Percentiles rank a stretch among this genome's conserved stretches.
These are phyloP conservation scores for Claviceps purpurea DNA, from an alignment of 2,329 filamentous ascomycete genomes.

Conservation along the genomic window DNA sequence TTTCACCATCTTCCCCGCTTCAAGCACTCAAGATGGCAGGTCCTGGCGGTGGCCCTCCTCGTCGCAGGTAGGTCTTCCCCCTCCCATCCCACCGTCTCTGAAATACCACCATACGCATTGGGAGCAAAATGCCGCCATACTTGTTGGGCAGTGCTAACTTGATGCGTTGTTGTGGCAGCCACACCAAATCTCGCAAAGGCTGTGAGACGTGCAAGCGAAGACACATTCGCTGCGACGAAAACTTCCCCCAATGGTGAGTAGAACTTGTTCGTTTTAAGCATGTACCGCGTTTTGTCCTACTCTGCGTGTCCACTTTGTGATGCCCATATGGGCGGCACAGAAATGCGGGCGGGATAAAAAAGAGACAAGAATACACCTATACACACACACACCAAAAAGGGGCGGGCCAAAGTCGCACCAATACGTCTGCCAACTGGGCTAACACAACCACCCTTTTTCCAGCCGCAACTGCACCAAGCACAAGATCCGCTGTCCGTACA, in stretches of 20 bases:
- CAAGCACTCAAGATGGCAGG: constrained; percentile 57
- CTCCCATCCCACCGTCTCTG: too few relatives aligned
- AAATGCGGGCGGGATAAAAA: background rate
- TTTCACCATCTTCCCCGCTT: constrained; percentile 1
- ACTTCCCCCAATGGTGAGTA: constrained; percentile 85
- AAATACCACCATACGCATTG: background rate
- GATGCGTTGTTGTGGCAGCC: constrained; percentile 37
- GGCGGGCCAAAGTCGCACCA: background rate
- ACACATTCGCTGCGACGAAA: constrained; percentile 96
- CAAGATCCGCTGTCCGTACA: constrained; percentile 96
- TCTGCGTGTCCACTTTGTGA: background rate
- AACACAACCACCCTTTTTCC: constrained; percentile 7
- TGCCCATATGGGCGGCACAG: background rate
- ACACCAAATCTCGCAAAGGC: constrained; percentile 97
- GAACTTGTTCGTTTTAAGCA: background rate
- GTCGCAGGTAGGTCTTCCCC: constrained; percentile 40
- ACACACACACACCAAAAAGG: background rate
- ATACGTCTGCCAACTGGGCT: constrained; percentile 2
- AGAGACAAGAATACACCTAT: background rate
- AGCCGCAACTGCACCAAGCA: constrained; percentile 98
- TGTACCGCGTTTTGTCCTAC: background rate
- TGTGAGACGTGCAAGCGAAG: constrained; percentile 96
- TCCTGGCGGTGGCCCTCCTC: constrained; percentile 84
- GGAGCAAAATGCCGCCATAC: background rate
- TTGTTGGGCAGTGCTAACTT: constrained; percentile 9